phyloP scores from a whole-genome alignment of 495 filamentous ascomycete species.

The Xylaria acuta region DNA sequence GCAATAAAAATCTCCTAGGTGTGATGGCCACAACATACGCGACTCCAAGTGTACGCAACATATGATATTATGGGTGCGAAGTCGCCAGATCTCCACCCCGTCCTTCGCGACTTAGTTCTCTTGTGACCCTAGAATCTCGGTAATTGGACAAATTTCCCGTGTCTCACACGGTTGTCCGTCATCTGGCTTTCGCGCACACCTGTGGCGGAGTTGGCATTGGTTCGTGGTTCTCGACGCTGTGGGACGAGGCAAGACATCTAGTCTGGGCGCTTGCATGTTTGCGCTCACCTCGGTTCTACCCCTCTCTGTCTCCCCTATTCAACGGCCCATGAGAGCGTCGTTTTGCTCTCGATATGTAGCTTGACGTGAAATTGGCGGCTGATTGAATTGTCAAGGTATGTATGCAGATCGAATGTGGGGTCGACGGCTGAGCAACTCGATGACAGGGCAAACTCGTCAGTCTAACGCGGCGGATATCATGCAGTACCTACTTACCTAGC shows the following conservation, averaged over 20 bases:
- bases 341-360: background rate
- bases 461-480: constrained; percentile 11
- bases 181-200: constrained; percentile 25
- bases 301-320: background rate
- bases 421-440: constrained; percentile 3
- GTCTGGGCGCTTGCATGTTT: constrained; percentile 30
- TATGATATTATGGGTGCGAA: constrained; percentile 36
- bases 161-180: constrained; percentile 33
- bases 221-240: constrained; percentile 30
- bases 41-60: constrained; percentile 36
- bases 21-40: constrained; percentile 29
- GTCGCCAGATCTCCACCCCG: constrained; percentile 31
- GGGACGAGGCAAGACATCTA: constrained; percentile 27
- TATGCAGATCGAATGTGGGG: constrained; percentile 4
- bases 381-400: background rate
- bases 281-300: constrained; percentile 20
- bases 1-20: constrained; percentile 29
- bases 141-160: constrained; percentile 43
- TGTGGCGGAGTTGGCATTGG: constrained; percentile 22
- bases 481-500: background rate
- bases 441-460: too few relatives aligned
- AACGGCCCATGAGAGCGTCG: background rate
- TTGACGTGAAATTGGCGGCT: background rate
- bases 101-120: constrained; percentile 32
- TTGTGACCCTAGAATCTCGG: constrained; percentile 35